phyloP scores from a whole-genome alignment of 805 yeast species.

The Candida nanaspora region DNA sequence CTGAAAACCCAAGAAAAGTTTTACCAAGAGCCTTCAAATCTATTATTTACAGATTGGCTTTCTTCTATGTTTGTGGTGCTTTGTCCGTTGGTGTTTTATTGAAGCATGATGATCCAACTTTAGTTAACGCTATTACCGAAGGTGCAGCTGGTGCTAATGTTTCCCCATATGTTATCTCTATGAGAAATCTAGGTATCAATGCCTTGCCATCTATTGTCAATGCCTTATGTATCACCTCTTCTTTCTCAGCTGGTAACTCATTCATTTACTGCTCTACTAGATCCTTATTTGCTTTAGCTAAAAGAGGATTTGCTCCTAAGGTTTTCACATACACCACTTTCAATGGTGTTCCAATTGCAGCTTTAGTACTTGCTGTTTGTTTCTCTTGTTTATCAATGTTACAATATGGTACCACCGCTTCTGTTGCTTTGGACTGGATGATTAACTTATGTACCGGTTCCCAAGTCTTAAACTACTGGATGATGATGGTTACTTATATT shows the following conservation, averaged over 20 bases:
- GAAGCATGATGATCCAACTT: conserved; percentile 57
- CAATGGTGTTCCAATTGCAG: conserved; percentile 42
- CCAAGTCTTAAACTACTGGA: conserved; percentile 20
- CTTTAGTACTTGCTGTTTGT: conserved; percentile 25
- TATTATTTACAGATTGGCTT: conserved; percentile 59
- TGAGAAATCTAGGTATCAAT: conserved; percentile 59
- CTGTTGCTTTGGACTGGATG: conserved; percentile 25
- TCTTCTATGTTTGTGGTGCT: conserved; percentile 68
- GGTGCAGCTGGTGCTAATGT: conserved; percentile 73
- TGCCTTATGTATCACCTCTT: conserved; percentile 65
- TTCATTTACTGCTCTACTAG: conserved; percentile 67
- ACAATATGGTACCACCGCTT: conserved; percentile 27
- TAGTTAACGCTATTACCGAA: conserved; percentile 50
- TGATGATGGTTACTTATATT: conserved; percentile 43
- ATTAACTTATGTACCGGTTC: conserved; percentile 23
- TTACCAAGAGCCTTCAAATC: conserved; percentile 76
- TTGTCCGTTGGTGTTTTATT: conserved; percentile 73
- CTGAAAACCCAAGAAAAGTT: conserved; percentile 45
- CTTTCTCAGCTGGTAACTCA: conserved; percentile 81
- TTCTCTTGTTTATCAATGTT: conserved; percentile 24
- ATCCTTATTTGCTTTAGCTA: conserved; percentile 62
- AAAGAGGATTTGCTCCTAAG: conserved; percentile 67
- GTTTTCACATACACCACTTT: conserved; percentile 54
- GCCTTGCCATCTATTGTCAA: conserved; percentile 74
- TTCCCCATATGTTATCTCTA: conserved; percentile 79